Evolutionary conservation across 2,329 filamentous ascomycete genomes (phyloP).

Genomic region (Ceratocystis ficicola): DNA sequence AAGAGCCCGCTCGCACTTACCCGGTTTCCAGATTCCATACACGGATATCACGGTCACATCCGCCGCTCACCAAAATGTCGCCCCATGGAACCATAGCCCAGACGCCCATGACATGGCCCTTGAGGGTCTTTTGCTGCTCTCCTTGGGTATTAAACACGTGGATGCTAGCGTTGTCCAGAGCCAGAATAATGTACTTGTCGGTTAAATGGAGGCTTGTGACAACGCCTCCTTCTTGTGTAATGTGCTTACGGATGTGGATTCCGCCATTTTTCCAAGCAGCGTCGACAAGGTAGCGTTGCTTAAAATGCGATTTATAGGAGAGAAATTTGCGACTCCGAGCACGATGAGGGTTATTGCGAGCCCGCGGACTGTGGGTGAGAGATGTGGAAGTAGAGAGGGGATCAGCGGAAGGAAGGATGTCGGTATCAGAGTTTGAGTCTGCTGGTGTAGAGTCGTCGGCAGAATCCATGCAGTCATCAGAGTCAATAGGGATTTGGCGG

Average conservation of each 20-base stretch:
- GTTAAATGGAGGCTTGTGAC: slow-evolving; percentile 93
- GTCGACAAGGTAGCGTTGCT: slow-evolving; percentile 92
- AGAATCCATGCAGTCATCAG: not conserved
- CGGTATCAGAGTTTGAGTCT: not conserved
- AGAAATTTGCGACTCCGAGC: slow-evolving; percentile 47
- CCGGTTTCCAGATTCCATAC: slow-evolving; percentile 94
- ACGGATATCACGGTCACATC: slow-evolving; percentile 89
- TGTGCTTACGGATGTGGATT: slow-evolving; percentile 69
- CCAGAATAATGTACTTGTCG: slow-evolving; percentile 91
- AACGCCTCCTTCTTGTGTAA: slow-evolving; percentile 91
- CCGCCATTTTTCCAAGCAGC: slow-evolving; percentile 92
- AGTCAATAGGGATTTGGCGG: slow-evolving; percentile 42
- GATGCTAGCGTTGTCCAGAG: slow-evolving; percentile 94
- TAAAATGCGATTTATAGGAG: slow-evolving; percentile 94
- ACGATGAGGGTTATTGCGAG: not conserved
- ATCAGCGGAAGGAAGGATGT: too few relatives aligned
- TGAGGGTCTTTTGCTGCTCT: slow-evolving; percentile 72
- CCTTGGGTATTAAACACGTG: slow-evolving; percentile 94
- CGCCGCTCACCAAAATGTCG: slow-evolving; percentile 86
- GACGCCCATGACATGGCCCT: slow-evolving; percentile 96
- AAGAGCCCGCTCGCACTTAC: slow-evolving; percentile 38
- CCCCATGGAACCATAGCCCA: slow-evolving; percentile 99
- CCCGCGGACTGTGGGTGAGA: slow-evolving; percentile 26
- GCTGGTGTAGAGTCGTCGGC: not conserved
- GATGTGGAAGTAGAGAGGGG: slow-evolving; percentile 7